These are phyloP conservation scores for Ogataea henricii DNA, from an alignment of 805 yeast species.

Conservation along the genomic window DNA sequence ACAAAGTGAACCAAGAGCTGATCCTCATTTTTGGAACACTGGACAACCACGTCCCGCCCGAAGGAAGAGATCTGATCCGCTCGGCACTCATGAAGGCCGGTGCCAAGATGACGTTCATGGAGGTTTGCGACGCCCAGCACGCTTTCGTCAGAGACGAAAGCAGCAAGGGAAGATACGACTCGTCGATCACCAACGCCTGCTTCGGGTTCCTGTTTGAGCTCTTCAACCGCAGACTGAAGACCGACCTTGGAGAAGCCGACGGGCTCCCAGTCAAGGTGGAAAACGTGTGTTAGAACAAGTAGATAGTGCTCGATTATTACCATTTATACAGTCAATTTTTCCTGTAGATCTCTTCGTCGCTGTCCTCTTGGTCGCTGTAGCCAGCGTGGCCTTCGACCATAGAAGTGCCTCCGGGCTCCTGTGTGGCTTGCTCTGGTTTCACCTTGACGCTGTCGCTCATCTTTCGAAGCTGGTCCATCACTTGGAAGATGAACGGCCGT, in stretches of 20 bases:
- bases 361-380: conserved; percentile 22
- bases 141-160: conserved; percentile 80
- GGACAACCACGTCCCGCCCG: conserved; percentile 79
- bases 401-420: conserved; percentile 5
- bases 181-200: conserved; percentile 71
- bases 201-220: conserved; percentile 68
- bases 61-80: conserved; percentile 73
- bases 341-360: conserved; percentile 28
- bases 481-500: conserved; percentile 75
- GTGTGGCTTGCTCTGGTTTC: conserved; percentile 13
- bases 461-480: conserved; percentile 76
- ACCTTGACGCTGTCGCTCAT: conserved; percentile 42
- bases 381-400: conserved; percentile 7
- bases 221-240: conserved; percentile 66
- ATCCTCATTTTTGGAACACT: conserved; percentile 74
- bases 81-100: conserved; percentile 55
- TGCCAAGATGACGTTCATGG: conserved; percentile 70
- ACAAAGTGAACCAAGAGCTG: conserved; percentile 52
- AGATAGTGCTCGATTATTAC: background rate
- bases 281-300: conserved; percentile 56
- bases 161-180: conserved; percentile 79
- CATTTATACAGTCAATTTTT: conserved; percentile 9
- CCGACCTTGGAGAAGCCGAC: conserved; percentile 66
- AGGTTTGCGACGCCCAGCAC: conserved; percentile 78
- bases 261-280: conserved; percentile 53